phyloP scores from a whole-genome alignment of 768 basidiomycete genomes.

The Pisolithus sp. region DNA sequence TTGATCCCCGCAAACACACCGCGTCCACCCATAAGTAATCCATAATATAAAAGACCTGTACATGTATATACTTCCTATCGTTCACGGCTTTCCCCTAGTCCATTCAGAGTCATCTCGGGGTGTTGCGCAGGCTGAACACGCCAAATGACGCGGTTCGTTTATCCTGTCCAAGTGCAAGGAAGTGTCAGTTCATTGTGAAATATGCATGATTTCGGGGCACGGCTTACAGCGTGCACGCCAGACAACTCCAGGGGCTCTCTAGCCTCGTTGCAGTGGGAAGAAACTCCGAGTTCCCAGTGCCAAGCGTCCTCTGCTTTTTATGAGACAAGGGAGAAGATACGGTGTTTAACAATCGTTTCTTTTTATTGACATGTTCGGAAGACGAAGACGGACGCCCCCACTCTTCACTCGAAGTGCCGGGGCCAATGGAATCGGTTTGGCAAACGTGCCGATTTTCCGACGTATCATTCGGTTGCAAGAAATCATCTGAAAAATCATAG shows the following conservation, averaged over 20 bases:
- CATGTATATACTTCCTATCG: not conserved
- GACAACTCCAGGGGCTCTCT: constrained; percentile 44
- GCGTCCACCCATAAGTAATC: too few relatives aligned
- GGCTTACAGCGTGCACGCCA: constrained; percentile 59
- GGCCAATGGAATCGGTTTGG: too few relatives aligned
- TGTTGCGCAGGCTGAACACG: constrained; percentile 58
- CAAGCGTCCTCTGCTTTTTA: constrained; percentile 17
- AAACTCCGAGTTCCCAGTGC: constrained; percentile 16
- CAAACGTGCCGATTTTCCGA: not conserved
- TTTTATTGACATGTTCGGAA: not conserved
- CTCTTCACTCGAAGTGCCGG: too few relatives aligned
- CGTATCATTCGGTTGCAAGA: constrained; percentile 33
- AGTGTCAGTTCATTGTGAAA: constrained; percentile 1
- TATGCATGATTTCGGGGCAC: not conserved
- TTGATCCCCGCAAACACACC: too few relatives aligned
- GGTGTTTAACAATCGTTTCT: not conserved
- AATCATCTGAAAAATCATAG: constrained; percentile 45
- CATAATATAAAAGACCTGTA: not conserved
- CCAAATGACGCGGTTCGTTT: constrained; percentile 48
- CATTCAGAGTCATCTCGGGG: constrained; percentile 37
- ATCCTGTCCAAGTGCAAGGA: constrained; percentile 28
- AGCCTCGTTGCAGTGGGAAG: constrained; percentile 30
- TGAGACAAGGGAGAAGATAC: constrained; percentile 3
- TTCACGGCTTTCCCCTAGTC: not conserved
- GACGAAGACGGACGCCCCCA: not conserved